Evolutionary conservation across 1,139 yeast species (phyloP).

Genomic region (Pneumocystis carinii): DNA sequence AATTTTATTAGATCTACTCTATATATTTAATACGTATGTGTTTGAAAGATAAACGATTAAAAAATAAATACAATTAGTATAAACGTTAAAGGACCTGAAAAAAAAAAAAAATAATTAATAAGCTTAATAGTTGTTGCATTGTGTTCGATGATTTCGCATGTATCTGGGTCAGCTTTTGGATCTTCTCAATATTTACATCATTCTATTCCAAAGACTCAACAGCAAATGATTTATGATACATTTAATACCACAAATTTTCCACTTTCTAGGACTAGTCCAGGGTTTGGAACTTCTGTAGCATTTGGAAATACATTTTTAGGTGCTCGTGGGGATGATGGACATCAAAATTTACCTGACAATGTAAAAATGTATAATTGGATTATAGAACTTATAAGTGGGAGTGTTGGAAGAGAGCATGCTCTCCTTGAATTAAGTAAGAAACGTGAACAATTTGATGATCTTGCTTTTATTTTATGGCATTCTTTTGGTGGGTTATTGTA

Average conservation of each 20-base stretch:
- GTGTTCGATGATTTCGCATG: background rate
- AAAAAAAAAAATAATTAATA: background rate
- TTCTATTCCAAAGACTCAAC: background rate
- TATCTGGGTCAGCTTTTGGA: background rate
- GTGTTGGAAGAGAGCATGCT: constrained; percentile 73
- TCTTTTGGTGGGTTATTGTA: constrained; percentile 41
- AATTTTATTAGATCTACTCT: no score
- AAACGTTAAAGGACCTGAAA: background rate
- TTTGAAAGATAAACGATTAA: no score
- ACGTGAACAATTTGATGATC: constrained; percentile 85
- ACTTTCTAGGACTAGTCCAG: background rate
- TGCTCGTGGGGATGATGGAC: background rate
- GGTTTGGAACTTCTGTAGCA: background rate
- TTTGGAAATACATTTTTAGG: background rate
- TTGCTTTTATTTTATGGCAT: constrained; percentile 87
- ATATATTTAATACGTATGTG: no score
- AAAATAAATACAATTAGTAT: background rate
- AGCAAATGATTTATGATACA: background rate
- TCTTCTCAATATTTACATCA: background rate
- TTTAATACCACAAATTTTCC: background rate
- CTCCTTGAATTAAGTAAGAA: constrained; percentile 81
- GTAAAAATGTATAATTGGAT: constrained; percentile 86
- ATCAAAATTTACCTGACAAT: constrained; percentile 33
- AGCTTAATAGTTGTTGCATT: background rate
- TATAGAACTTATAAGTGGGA: constrained; percentile 37